These are phyloP conservation scores for Irpex rosettiformis DNA, from an alignment of 1,284 basidiomycete species.

Conservation along the genomic window DNA sequence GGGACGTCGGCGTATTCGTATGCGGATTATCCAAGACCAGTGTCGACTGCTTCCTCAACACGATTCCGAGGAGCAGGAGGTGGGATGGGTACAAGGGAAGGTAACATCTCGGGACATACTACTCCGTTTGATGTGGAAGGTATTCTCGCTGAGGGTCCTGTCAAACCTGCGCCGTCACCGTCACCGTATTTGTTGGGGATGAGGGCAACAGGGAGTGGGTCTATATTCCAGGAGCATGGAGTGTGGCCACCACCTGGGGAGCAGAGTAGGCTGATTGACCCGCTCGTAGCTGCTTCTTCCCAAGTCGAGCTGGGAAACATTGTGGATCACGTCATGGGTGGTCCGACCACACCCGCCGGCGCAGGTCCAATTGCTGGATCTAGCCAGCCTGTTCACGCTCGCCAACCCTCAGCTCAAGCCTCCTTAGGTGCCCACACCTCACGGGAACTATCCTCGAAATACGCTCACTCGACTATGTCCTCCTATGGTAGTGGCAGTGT, in stretches of 20 bases:
- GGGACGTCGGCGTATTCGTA: neutral
- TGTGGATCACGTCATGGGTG: slow-evolving; percentile 54
- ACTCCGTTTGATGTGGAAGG: neutral
- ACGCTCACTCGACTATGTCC: slow-evolving; percentile 13
- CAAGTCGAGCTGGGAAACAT: slow-evolving; percentile 39
- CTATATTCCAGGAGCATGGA: slow-evolving; percentile 44
- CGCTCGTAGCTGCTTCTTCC: slow-evolving; percentile 32
- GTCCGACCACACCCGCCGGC: neutral
- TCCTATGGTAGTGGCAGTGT: neutral
- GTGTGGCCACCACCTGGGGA: slow-evolving; percentile 47
- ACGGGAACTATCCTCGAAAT: neutral
- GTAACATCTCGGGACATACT: neutral
- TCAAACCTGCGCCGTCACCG: slow-evolving; percentile 8
- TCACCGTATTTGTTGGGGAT: slow-evolving; percentile 37
- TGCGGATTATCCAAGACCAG: neutral
- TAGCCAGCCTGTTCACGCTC: neutral
- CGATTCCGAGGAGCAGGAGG: neutral
- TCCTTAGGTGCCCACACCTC: too few relatives aligned
- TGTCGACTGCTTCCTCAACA: neutral
- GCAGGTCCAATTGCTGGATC: neutral
- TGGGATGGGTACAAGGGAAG: neutral
- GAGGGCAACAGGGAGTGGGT: slow-evolving; percentile 41
- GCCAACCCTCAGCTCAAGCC: neutral
- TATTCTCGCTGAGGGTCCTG: neutral
- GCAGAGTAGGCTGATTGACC: slow-evolving; percentile 40